phyloP scores from a whole-genome alignment of 768 basidiomycete species.

The Lepiota venenata region DNA sequence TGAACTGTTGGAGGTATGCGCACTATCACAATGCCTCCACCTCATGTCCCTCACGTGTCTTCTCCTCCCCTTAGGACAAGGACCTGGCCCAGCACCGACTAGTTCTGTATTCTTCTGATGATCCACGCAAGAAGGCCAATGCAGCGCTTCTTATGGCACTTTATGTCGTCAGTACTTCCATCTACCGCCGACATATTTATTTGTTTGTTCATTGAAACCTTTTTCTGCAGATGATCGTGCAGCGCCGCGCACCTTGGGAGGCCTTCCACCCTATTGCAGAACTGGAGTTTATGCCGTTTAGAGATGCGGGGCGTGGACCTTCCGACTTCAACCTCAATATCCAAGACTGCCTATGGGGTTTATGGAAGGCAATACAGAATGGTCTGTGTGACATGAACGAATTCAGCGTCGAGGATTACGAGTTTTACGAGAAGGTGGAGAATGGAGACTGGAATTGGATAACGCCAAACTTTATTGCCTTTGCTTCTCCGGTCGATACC shows the following conservation, averaged over 20 bases:
- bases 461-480: conserved; percentile 89
- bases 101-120: conserved; percentile 84
- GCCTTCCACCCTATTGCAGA: conserved; percentile 93
- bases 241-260: conserved; percentile 87
- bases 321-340: conserved; percentile 93
- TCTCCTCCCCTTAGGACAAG: conserved; percentile 53
- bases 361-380: conserved; percentile 90
- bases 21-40: conserved; percentile 20
- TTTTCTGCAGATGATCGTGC: conserved; percentile 80
- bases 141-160: conserved; percentile 93
- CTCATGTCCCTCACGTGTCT: conserved; percentile 37
- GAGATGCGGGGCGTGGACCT: conserved; percentile 90
- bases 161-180: conserved; percentile 66
- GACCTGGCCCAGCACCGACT: conserved; percentile 71
- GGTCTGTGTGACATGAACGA: conserved; percentile 92
- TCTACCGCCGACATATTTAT: conserved; percentile 2
- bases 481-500: conserved; percentile 86
- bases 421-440: conserved; percentile 93
- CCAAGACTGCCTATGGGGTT: conserved; percentile 86
- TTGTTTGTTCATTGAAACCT: conserved; percentile 11
- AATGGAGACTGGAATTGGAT: conserved; percentile 97
- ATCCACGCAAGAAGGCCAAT: conserved; percentile 87
- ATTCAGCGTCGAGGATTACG: conserved; percentile 91
- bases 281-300: conserved; percentile 91
- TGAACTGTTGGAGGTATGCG: conserved; percentile 73